Evolutionary conservation across 2,329 filamentous ascomycete species (phyloP).

Genomic region (Talaromyces sp.): DNA sequence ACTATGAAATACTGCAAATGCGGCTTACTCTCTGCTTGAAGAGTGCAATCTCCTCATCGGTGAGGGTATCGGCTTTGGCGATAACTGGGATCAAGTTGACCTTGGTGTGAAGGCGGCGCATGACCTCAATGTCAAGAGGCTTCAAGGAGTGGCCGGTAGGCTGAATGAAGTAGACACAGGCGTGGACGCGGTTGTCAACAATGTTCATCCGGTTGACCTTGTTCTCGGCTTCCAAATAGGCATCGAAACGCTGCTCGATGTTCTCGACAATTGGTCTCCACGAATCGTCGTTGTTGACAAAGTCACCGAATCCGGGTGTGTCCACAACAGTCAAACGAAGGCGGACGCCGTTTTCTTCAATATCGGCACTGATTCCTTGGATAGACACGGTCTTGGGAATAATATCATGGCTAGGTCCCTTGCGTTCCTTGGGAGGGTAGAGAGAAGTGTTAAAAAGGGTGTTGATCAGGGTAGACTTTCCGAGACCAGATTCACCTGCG

Average conservation of each 20-base stretch:
- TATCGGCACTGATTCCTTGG: constrained; percentile 91
- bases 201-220: constrained; percentile 99
- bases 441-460: constrained; percentile 99
- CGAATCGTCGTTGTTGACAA: constrained; percentile 99
- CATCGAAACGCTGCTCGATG: constrained; percentile 98
- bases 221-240: constrained; percentile 98
- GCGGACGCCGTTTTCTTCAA: constrained; percentile 97
- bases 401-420: constrained; percentile 93
- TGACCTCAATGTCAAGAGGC: constrained; percentile 97
- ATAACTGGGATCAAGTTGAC: constrained; percentile 99
- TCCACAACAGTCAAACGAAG: constrained; percentile 95
- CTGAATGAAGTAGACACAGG: constrained; percentile 99
- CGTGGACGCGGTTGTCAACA: constrained; percentile 97
- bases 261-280: constrained; percentile 99
- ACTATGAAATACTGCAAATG: background rate
- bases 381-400: constrained; percentile 97
- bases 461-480: constrained; percentile 98
- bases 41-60: constrained; percentile 87
- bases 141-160: constrained; percentile 97
- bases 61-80: constrained; percentile 96
- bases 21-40: constrained; percentile 86
- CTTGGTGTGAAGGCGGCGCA: constrained; percentile 99
- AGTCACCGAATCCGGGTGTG: constrained; percentile 96
- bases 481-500: constrained; percentile 93
- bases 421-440: constrained; percentile 97